Base-by-base conservation (phyloP, 2,329 filamentous ascomycete genomes). In the Ciborinia camelliae region DNA sequence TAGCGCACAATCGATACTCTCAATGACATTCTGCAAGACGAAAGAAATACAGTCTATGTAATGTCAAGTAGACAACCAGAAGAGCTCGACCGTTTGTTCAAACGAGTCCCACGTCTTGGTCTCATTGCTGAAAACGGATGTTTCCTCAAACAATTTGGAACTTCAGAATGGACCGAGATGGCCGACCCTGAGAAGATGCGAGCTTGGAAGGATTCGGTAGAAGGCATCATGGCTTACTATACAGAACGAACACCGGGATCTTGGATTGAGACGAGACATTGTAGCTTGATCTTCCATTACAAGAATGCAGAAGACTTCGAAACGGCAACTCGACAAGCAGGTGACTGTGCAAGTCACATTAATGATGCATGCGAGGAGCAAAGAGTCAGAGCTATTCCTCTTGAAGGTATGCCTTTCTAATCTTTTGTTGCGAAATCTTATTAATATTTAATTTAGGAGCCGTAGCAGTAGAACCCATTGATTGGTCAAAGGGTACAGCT, bases 91-190 rank as follows among this genome's bases (percentile, higher is more conserved):
- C 86, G 89, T 5, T 82, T 96, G 1, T 97, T 98, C 81, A 88
- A 88, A 61, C 86, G 90, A 30, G 89, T 97, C 1, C 90, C 91
- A 6, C 89, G 90, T 66, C 80, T 97, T 3, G 95, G 95, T 3
- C 81, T 98, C 5, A 96, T 98, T 69, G 94, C 94, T 0, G 94
- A 98, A 78, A 97, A 97, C 69, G 94, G 94, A 2, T 96, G 91
- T 75, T 98, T 96, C 77, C 80, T 97, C 65, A 91, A 90, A 71
- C 85, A 91, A 68, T 86, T 85, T 53, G 84, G 86, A 26, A 82
- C 81, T 20, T 83, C 85, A 30, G 82, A 84, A 43, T 98, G 95
- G 95, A 85, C 84, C 2, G 87, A 89, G 68, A 89, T 96, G 77
- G 87, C 89, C 2, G 88, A 97, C 74, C 81, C 85, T 1, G 81